Base-by-base conservation (phyloP, 2,329 filamentous ascomycete species). In the Cladosporium colombiae region DNA sequence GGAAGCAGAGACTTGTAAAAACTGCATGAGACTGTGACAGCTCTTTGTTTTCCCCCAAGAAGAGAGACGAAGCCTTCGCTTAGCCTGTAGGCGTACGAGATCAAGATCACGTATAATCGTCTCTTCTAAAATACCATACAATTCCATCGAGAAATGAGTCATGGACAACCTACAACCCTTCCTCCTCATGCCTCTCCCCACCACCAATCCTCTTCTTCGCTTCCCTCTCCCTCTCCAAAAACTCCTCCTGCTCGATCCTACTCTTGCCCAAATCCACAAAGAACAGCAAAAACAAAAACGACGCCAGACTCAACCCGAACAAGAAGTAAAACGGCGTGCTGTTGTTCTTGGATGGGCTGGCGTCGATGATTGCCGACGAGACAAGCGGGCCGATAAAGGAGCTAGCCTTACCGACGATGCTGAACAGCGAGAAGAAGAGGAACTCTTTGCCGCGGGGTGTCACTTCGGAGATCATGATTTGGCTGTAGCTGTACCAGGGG, bases 401-500 rank as follows among this genome's bases (percentile, higher is more conserved):
- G 8, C 84, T 87, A 0, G 88, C 88, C 77, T 91, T 91, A 53
- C 88, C 88, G 31, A 90, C 84, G 70, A 90, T 89, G 68, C 84
- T 87, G 77, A 90, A 90, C 1, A 91, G 76, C 56, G 82, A 85
- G 81, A 91, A 91, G 80, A 91, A 91, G 13, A 91, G 78, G 70
- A 89, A 90, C 69, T 90, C 89, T 71, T 89, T 87, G 44, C 88
- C 88, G 6, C 86, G 81, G 0, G 88, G 88, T 0, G 88, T 89
- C 2, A 91, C 87, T 70, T 89, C 88, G 2, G 84, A 86, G 69
- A 91, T 91, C 84, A 91, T 88, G 71, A 88, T 90, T 73, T 90
- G 88, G 0, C 84, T 86, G 75, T 91, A 91, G 57, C 85, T 87
- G 75, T 90, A 90, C 88, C 88, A 90, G 0, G 88, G 88, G 68